Base-by-base conservation (phyloP, 257 asterid species). In the Marsdenia floribunda region DNA sequence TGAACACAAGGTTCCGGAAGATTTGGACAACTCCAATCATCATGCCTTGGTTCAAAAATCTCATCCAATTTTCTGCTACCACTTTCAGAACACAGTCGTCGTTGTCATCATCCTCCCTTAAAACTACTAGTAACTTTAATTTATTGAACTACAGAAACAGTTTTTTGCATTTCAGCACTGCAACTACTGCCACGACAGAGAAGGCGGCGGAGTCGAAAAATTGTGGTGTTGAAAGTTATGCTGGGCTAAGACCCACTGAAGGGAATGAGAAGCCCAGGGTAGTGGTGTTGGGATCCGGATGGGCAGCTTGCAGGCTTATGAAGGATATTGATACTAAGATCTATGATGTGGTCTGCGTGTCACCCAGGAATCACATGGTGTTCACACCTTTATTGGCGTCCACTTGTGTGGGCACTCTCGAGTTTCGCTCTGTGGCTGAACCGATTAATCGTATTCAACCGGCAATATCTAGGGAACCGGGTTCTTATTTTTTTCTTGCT, bases 291-390 rank as follows among this genome's bases (percentile, higher is more conserved):
- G 99, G 99, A 6, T 71, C 98, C 35, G 99, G 99, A 12, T 95
- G 99, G 99, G 99, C 96, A 13, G 99, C 97, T 7, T 95, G 98
- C 82, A 83, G 98, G 81, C 90, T 95, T 3, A 84, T 95, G 75
- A 92, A 95, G 90, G 99, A 84, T 12, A 86, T 92, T 40, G 97
- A 95, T 58, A 85, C 96, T 4, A 82, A 76, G 55, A 66, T 79
- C 14, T 95, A 92, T 79, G 99, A 95, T 76, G 82, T 95, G 46
- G 97, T 92, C 3, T 89, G 97, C 66, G 91, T 95, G 38, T 95
- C 99, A 3, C 99, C 98, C 0, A 87, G 99, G 80, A 95, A 95
- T 19, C 99, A 95, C 86, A 95, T 90, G 99, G 99, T 94, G 21
- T 94, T 94, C 77, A 92, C 99, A 38, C 99, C 99, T n/a, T 79